phyloP scores from a whole-genome alignment of 2,329 filamentous ascomycete species.

The Aspergillus sclerotialis region DNA sequence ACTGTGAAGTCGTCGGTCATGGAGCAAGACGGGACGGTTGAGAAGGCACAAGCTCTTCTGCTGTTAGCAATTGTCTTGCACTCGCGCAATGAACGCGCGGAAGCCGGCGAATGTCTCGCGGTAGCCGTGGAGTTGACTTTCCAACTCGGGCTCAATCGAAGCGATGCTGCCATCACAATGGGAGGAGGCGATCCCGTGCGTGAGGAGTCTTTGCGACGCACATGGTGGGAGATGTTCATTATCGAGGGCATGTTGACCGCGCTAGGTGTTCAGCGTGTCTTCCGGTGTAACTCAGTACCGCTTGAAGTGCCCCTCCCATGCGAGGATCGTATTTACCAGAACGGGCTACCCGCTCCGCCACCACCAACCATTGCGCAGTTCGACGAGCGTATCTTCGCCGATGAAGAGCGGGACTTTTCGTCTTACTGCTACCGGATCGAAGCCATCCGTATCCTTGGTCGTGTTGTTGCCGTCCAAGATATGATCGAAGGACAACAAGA shows the following conservation, averaged over 20 bases:
- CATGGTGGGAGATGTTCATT: slow-evolving; percentile 85
- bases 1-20: slow-evolving; percentile 24
- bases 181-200: slow-evolving; percentile 59
- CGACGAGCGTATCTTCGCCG: slow-evolving; percentile 67
- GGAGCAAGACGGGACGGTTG: slow-evolving; percentile 42
- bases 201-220: slow-evolving; percentile 78
- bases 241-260: slow-evolving; percentile 79
- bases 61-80: slow-evolving; percentile 72
- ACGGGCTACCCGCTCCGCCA: slow-evolving; percentile 48
- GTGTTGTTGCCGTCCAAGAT: slow-evolving; percentile 52
- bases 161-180: slow-evolving; percentile 58
- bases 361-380: slow-evolving; percentile 65
- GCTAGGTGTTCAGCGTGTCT: slow-evolving; percentile 41
- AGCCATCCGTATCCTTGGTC: slow-evolving; percentile 68
- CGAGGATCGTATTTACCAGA: slow-evolving; percentile 61
- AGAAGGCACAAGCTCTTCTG: slow-evolving; percentile 71
- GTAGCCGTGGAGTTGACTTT: slow-evolving; percentile 66
- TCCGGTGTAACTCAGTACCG: slow-evolving; percentile 64
- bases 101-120: slow-evolving; percentile 59
- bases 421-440: slow-evolving; percentile 82
- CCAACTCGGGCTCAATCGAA: slow-evolving; percentile 67
- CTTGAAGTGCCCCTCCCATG: slow-evolving; percentile 70
- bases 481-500: slow-evolving; percentile 40
- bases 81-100: slow-evolving; percentile 63
- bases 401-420: slow-evolving; percentile 62